These are phyloP conservation scores for Phytophthora idaei DNA, from an alignment of 352 stramenopile species.

Conservation along the genomic window DNA sequence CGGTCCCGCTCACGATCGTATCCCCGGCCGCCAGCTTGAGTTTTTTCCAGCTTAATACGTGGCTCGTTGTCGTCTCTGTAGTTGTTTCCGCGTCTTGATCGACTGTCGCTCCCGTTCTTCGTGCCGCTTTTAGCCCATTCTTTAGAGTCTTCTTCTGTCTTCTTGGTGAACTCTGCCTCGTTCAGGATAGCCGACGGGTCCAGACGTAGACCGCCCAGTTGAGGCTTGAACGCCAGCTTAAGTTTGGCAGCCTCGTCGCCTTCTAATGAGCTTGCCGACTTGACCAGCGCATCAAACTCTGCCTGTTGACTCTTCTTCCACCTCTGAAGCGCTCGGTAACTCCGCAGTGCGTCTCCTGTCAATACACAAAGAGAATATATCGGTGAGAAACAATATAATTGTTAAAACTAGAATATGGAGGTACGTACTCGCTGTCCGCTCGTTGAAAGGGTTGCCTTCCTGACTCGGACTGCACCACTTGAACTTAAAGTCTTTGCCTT, in stretches of 20 bases:
- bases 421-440: conserved; percentile 71
- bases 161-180: conserved; percentile 71
- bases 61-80: conserved; percentile 31
- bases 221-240: conserved; percentile 55
- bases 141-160: conserved; percentile 68
- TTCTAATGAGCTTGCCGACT: conserved; percentile 32
- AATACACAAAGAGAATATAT: not conserved
- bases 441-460: conserved; percentile 61
- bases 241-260: conserved; percentile 39
- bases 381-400: not conserved
- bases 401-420: not conserved
- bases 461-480: conserved; percentile 68
- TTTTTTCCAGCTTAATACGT: conserved; percentile 42
- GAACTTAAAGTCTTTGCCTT: conserved; percentile 80
- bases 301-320: conserved; percentile 74
- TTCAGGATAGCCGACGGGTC: conserved; percentile 62
- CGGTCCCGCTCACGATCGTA: conserved; percentile 18
- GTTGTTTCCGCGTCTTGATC: conserved; percentile 19
- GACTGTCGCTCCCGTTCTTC: conserved; percentile 20
- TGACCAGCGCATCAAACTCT: conserved; percentile 63
- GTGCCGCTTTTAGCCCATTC: conserved; percentile 42
- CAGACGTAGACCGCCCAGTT: conserved; percentile 69
- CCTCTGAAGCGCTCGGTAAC: conserved; percentile 57
- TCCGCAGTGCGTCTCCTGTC: conserved; percentile 68
- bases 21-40: conserved; percentile 20